Conservation (phyloP, 805 yeast species). For the Yarrowia sp. region DNA sequence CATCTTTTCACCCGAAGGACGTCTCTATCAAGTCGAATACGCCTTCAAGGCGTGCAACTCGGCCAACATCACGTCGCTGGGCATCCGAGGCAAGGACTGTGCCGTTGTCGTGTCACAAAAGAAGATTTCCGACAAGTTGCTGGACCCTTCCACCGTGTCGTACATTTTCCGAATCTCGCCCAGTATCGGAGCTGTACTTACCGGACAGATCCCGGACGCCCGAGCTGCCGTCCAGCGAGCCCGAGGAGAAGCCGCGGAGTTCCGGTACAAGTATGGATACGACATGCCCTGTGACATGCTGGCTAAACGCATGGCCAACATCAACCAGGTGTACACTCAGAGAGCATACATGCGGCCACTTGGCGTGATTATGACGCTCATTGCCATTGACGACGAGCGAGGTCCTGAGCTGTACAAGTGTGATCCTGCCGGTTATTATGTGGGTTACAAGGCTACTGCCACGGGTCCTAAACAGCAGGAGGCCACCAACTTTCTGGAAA, state of each 20-base stretch:
- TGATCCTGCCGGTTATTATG: slow-evolving; percentile 96
- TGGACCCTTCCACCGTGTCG: slow-evolving; percentile 83
- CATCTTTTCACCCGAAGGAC: slow-evolving; percentile 97
- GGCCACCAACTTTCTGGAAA: slow-evolving; percentile 83
- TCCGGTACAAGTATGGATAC: slow-evolving; percentile 89
- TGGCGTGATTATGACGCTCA: slow-evolving; percentile 88
- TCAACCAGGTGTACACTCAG: slow-evolving; percentile 94
- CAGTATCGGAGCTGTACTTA: slow-evolving; percentile 82
- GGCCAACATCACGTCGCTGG: slow-evolving; percentile 85
- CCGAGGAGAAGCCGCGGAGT: slow-evolving; percentile 93
- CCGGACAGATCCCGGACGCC: slow-evolving; percentile 92
- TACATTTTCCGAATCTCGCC: slow-evolving; percentile 81
- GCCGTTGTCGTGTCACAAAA: slow-evolving; percentile 90
- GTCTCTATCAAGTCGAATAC: slow-evolving; percentile 95
- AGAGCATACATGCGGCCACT: slow-evolving; percentile 98
- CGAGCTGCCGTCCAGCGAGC: slow-evolving; percentile 87
- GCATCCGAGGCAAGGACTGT: slow-evolving; percentile 79
- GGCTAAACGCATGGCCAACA: slow-evolving; percentile 92
- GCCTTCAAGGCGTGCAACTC: slow-evolving; percentile 96
- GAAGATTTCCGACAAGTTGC: slow-evolving; percentile 91
- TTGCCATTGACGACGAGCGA: slow-evolving; percentile 80
- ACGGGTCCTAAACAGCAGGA: slow-evolving; percentile 98
- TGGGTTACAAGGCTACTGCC: slow-evolving; percentile 86
- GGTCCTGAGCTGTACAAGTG: slow-evolving; percentile 91
- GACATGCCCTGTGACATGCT: slow-evolving; percentile 94